A percentile compares a stretch with the other conserved stretches of the same genome.
phyloP scores from a whole-genome alignment of 129 eudicot species.

The Centrapalus pauciflorus region DNA sequence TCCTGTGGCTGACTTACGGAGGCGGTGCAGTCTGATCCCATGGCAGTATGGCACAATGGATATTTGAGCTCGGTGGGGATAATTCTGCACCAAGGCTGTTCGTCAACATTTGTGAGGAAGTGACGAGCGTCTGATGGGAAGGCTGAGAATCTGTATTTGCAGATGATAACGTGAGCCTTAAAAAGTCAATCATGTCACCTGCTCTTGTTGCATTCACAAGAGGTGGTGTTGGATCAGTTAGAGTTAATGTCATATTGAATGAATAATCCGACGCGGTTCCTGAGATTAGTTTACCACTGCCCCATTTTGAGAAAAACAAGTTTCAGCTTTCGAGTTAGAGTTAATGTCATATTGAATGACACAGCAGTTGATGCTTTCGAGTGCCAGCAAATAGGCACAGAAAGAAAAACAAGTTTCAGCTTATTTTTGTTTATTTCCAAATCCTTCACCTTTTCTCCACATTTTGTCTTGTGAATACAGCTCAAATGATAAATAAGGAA shows the following conservation, averaged over 20 bases:
- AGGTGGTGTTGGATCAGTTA: slow-evolving; percentile 44
- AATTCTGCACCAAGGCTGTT: slow-evolving; percentile 19
- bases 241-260: slow-evolving; percentile 52
- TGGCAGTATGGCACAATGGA: slow-evolving; percentile 55
- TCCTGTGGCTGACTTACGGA: slow-evolving; percentile 1
- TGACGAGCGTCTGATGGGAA: slow-evolving; percentile 10
- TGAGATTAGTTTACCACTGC: slow-evolving; percentile 5
- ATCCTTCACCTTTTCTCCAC: neutral
- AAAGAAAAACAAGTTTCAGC: too few species aligned
- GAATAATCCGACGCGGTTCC: slow-evolving; percentile 3
- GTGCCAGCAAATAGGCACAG: slow-evolving; percentile 49
- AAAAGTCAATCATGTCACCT: slow-evolving; percentile 67
- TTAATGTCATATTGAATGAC: too few species aligned
- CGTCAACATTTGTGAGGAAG: slow-evolving; percentile 30
- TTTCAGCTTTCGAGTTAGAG: too few species aligned
- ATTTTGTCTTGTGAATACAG: too few species aligned
- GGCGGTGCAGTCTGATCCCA: slow-evolving; percentile 76
- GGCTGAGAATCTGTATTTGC: slow-evolving; percentile 30
- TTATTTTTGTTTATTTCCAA: too few species aligned
- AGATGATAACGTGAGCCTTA: slow-evolving; percentile 62
- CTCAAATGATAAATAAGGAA: neutral
- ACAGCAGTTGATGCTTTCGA: slow-evolving; percentile 37
- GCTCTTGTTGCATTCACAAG: slow-evolving; percentile 52
- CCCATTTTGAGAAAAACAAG: slow-evolving; percentile 29
- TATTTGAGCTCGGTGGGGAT: slow-evolving; percentile 29